Base-by-base conservation (phyloP, 2,329 filamentous ascomycete species). In the Pseudopithomyces chartarum region DNA sequence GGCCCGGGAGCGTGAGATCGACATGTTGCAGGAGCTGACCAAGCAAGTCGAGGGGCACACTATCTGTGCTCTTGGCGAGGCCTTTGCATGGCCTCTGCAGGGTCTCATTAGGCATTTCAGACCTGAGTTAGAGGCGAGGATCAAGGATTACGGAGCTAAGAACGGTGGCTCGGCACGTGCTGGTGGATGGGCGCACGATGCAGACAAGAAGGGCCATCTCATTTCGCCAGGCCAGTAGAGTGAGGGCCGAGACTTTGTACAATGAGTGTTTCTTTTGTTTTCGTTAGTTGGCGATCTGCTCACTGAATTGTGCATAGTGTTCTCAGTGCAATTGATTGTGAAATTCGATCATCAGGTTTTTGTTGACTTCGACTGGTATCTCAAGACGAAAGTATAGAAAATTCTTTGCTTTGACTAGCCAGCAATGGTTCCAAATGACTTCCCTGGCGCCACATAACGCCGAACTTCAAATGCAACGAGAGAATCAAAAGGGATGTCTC, bases 41-140 rank as follows among this genome's bases (percentile, higher is more conserved):
- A 99, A 99, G 85, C 95, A 99, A 81, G 95, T 99, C 60, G 95
- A 99, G 82, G 95, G 95, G 11, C 95, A 99, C 83, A 98, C 95
- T 46, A 99, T 99, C 73, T 99, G 95, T 80, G 95, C 94, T 79
- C 83, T 99, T 63, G 95, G 95, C 57, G 95, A 99, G 83, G 95
- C 95, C 61, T 99, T 99, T 69, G 93, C 95, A 62, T 99, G 95
- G 95, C 95, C 95, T 62, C 90, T 99, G 65, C 95, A 99, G 81
- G 95, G 95, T 77, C 86, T 99, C 58, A 99, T 99, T 79, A 90
- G 95, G 73, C 95, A 99, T 81, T 99, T 99, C 85, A 87, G 95
- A 70, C 95, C 94, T 43, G 93, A 99, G 81, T 84, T 99, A 50
- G 93, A 98, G 85, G 90, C 89, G 51, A 87, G 94, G 68, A 96